Conservation (phyloP, 148 eudicot genomes). For the Amaranthus cruentus region DNA sequence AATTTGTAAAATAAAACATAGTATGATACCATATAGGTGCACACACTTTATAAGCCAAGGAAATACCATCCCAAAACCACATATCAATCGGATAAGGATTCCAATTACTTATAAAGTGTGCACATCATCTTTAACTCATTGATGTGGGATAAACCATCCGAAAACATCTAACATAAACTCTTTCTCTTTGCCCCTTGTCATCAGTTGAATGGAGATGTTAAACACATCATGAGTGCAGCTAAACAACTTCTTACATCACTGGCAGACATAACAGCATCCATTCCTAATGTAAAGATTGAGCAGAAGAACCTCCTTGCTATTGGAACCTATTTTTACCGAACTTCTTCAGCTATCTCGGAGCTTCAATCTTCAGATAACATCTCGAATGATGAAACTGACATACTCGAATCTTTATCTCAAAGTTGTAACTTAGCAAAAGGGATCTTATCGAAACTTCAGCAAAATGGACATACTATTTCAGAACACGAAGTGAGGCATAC, state of each 20-base stretch:
- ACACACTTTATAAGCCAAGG: too few species aligned
- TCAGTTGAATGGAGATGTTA: constrained; percentile 34
- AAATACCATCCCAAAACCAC: too few species aligned
- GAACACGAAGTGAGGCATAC: constrained; percentile 23
- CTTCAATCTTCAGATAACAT: constrained; percentile 34
- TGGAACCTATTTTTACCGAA: constrained; percentile 58
- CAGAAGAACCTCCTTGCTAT: constrained; percentile 41
- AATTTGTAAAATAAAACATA: too few species aligned
- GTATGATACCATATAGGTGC: too few species aligned
- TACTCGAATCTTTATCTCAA: constrained; percentile 41
- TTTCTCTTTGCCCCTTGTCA: not conserved
- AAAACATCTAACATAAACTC: not conserved
- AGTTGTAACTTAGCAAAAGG: constrained; percentile 38
- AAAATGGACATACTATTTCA: constrained; percentile 17
- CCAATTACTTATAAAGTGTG: too few species aligned
- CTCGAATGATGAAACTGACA: constrained; percentile 27
- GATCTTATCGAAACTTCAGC: constrained; percentile 26
- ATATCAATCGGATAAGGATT: too few species aligned
- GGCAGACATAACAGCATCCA: constrained; percentile 42
- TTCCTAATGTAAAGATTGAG: constrained; percentile 33
- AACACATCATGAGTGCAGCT: constrained; percentile 26
- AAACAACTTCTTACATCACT: constrained; percentile 39
- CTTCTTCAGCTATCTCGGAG: constrained; percentile 48
- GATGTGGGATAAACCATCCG: not conserved
- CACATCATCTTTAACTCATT: not conserved